Conservation (phyloP, 2,329 filamentous ascomycete species). For the Cladosporium sp. region DNA sequence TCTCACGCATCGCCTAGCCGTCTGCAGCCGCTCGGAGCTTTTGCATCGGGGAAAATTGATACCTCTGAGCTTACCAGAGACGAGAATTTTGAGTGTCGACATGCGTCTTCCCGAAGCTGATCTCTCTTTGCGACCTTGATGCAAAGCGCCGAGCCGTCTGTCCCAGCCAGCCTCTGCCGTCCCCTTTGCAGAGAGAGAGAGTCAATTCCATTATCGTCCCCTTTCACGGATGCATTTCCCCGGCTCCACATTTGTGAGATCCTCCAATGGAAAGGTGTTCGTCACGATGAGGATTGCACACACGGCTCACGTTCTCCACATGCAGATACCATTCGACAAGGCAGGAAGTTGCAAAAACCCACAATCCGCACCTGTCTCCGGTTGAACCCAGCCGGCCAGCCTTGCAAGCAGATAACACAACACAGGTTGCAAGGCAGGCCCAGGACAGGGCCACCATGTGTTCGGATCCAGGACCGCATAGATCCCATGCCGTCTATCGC, state of each 20-base stretch:
- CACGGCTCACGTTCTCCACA: slow-evolving; percentile 8
- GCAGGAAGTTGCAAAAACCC: neutral
- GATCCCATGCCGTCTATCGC: neutral
- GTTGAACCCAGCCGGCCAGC: neutral
- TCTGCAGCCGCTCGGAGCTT: slow-evolving; percentile 13
- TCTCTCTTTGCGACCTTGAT: neutral
- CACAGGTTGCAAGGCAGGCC: neutral
- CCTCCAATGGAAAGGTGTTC: neutral
- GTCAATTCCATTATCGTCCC: neutral
- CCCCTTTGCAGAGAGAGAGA: neutral
- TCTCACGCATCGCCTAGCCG: slow-evolving; percentile 5
- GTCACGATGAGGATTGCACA: neutral
- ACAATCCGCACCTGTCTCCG: neutral
- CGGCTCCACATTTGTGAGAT: slow-evolving; percentile 6
- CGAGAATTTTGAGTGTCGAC: slow-evolving; percentile 6
- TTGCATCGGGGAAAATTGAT: slow-evolving; percentile 4
- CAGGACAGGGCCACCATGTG: neutral
- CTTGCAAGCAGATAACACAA: neutral
- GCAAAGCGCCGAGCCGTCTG: slow-evolving; percentile 13
- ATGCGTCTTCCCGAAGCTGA: slow-evolving; percentile 6
- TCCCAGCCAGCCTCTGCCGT: slow-evolving; percentile 8
- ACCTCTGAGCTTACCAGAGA: neutral
- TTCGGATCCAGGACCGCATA: neutral
- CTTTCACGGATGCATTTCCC: neutral
- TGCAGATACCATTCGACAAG: neutral